Evolutionary conservation across 257 asterid genomes (phyloP).

Genomic region (Rehmannia glutinosa): DNA sequence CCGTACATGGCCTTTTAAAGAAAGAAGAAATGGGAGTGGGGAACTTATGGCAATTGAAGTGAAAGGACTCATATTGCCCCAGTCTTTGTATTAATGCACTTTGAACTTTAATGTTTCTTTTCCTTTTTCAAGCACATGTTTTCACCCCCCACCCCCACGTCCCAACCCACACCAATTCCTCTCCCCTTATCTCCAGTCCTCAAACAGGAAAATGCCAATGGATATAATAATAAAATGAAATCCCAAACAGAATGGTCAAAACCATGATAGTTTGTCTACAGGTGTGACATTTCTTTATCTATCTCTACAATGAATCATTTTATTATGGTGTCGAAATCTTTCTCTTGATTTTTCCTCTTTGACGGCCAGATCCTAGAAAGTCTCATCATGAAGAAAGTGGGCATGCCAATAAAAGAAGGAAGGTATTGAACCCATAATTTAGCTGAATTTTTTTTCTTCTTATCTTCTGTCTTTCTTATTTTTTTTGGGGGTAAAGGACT

Average conservation of each 20-base stretch:
- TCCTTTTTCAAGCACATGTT: background rate
- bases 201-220: background rate
- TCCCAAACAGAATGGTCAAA: background rate
- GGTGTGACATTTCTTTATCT: background rate
- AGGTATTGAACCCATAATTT: constrained; percentile 44
- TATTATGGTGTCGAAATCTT: constrained; percentile 1
- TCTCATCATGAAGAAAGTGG: constrained; percentile 40
- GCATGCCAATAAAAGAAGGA: constrained; percentile 50
- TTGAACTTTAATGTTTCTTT: background rate
- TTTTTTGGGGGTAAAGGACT: background rate
- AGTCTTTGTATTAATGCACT: background rate
- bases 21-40: background rate
- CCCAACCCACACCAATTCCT: background rate
- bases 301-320: background rate
- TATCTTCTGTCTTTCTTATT: background rate
- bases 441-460: background rate
- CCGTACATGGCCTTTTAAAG: background rate
- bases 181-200: background rate
- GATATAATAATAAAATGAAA: background rate
- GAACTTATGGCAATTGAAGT: constrained; percentile 3
- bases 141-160: background rate
- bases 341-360: constrained; percentile 20
- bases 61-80: background rate
- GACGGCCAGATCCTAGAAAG: constrained; percentile 51
- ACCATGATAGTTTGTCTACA: background rate